Evolutionary conservation across 495 filamentous ascomycete species (phyloP).

Genomic region (Chlorociboria aeruginascens): DNA sequence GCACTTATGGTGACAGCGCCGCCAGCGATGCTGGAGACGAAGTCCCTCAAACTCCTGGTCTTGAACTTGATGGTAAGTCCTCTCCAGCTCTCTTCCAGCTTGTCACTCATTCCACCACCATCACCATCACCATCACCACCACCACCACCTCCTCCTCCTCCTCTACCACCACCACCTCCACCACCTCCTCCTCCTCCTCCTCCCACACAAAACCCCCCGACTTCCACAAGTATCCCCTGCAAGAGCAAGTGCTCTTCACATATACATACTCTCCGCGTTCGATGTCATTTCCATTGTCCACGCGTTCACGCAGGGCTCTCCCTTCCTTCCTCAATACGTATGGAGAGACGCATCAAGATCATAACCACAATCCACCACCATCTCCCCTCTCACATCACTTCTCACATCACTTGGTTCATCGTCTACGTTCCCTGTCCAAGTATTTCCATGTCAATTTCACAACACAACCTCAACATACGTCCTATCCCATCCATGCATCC

Average conservation of each 20-base stretch:
- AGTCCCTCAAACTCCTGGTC: conserved; percentile 20
- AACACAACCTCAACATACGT: too few relatives aligned
- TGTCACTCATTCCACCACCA: not conserved
- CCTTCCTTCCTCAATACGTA: too few relatives aligned
- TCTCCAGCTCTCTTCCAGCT: not conserved
- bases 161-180: not conserved
- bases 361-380: too few relatives aligned
- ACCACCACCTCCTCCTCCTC: not conserved
- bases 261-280: not conserved
- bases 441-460: too few relatives aligned
- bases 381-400: too few relatives aligned
- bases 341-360: too few relatives aligned
- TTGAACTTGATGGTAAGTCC: not conserved
- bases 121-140: not conserved
- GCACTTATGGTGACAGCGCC: conserved; percentile 24
- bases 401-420: too few relatives aligned
- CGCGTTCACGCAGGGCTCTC: not conserved
- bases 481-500: too few relatives aligned
- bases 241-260: not conserved
- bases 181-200: not conserved
- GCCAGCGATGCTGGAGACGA: conserved; percentile 16
- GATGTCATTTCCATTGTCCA: not conserved
- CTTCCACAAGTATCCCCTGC: too few relatives aligned
- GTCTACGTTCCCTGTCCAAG: too few relatives aligned
- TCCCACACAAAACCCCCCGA: too few relatives aligned